phyloP scores from a whole-genome alignment of 805 yeast species.

The Wickerhamiella vanderwaltii region DNA sequence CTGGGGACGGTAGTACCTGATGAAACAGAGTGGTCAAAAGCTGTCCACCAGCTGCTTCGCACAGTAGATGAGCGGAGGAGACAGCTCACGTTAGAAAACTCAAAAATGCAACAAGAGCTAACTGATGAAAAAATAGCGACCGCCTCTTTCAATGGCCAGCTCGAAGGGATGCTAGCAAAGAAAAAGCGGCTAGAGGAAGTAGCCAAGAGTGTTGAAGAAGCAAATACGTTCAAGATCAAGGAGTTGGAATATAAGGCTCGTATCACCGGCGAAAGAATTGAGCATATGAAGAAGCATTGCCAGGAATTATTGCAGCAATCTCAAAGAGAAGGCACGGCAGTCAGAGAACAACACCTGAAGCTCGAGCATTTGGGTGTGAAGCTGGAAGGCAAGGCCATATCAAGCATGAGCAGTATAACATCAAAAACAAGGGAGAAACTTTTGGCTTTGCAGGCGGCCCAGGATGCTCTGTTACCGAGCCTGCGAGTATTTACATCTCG shows the following conservation, averaged over 20 bases:
- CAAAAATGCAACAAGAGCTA: neutral
- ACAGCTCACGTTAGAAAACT: neutral
- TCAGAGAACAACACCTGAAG: conserved; percentile 1
- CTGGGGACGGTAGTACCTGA: neutral
- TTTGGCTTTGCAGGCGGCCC: neutral
- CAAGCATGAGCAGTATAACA: neutral
- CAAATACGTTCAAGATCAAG: neutral
- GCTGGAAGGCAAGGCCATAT: conserved; percentile 1
- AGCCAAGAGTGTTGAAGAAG: neutral
- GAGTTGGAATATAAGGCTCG: neutral
- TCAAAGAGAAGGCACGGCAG: neutral
- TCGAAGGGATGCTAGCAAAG: neutral
- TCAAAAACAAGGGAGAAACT: neutral
- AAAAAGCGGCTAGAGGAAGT: neutral
- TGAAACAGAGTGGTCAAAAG: neutral
- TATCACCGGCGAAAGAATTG: neutral
- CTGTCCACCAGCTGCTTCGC: neutral
- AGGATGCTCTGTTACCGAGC: neutral
- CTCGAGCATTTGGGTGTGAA: neutral
- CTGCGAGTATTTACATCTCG: neutral
- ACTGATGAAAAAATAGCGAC: neutral
- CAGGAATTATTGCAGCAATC: neutral
- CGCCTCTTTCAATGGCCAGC: neutral
- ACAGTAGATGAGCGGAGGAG: neutral
- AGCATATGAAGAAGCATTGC: neutral